These are phyloP conservation scores for Blastobotrys muscicola DNA, from an alignment of 805 yeast species.

Conservation along the genomic window DNA sequence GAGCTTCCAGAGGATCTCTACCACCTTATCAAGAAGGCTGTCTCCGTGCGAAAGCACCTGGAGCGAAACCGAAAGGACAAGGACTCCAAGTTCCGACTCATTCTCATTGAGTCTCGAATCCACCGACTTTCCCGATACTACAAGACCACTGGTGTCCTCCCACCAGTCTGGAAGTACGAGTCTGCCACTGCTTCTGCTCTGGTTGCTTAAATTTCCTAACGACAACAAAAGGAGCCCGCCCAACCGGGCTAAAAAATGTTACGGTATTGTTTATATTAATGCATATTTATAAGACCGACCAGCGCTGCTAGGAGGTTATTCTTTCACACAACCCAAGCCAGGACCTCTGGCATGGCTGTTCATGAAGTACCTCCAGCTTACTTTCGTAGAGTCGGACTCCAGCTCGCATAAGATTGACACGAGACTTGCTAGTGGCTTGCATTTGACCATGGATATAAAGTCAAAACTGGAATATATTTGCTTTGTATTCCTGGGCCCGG, in stretches of 20 bases:
- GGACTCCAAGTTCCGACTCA: slow-evolving; percentile 99
- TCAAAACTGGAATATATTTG: no score
- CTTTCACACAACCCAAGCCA: not conserved
- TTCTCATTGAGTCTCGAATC: slow-evolving; percentile 99
- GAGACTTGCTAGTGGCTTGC: no score
- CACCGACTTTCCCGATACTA: slow-evolving; percentile 99
- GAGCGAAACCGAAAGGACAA: slow-evolving; percentile 99
- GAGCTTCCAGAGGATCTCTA: slow-evolving; percentile 99
- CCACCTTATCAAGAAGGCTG: slow-evolving; percentile 99
- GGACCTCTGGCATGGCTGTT: not conserved
- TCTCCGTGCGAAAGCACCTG: slow-evolving; percentile 98
- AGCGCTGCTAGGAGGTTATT: not conserved
- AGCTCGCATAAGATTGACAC: no score
- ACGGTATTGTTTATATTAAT: slow-evolving; percentile 13
- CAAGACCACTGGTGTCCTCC: slow-evolving; percentile 98
- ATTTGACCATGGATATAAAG: no score
- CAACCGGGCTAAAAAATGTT: slow-evolving; percentile 1
- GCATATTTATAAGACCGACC: slow-evolving; percentile 9
- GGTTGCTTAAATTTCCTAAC: slow-evolving; percentile 62
- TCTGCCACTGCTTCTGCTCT: slow-evolving; percentile 99
- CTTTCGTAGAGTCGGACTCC: no score
- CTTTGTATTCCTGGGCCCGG: no score
- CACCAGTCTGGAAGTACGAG: slow-evolving; percentile 99
- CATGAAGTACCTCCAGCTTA: not conserved
- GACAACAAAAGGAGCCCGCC: not conserved